phyloP scores from a whole-genome alignment of 2,329 filamentous ascomycete species.

The Dothistroma septosporum region DNA sequence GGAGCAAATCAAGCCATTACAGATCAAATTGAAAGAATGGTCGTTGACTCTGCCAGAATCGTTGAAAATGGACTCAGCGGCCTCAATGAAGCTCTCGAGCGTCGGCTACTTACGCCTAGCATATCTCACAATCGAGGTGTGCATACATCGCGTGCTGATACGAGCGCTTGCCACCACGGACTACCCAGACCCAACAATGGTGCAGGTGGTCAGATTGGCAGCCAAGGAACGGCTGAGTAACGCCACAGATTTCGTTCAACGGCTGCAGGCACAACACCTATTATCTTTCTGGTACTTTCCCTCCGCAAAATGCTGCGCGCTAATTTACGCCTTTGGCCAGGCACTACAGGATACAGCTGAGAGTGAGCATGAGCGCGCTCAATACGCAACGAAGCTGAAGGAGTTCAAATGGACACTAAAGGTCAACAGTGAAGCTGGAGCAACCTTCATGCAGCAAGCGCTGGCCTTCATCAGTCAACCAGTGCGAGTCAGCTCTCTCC shows the following conservation, averaged over 20 bases:
- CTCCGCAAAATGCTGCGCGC: conserved; percentile 41
- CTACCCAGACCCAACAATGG: conserved; percentile 30
- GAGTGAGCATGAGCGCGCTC: conserved; percentile 34
- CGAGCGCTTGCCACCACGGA: conserved; percentile 28
- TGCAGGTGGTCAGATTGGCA: conserved; percentile 41
- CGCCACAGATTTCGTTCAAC: conserved; percentile 45
- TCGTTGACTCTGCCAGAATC: conserved; percentile 24
- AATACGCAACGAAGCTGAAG: conserved; percentile 37
- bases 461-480: conserved; percentile 26
- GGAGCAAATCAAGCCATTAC: conserved; percentile 26
- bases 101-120: conserved; percentile 45
- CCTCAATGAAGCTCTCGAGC: conserved; percentile 30
- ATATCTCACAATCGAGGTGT: conserved; percentile 46
- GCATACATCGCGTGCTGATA: conserved; percentile 43
- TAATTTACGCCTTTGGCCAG: conserved; percentile 43
- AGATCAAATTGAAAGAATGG: conserved; percentile 28
- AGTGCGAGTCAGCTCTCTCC: conserved; percentile 14
- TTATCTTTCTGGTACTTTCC: conserved; percentile 48
- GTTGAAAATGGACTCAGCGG: conserved; percentile 27
- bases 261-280: conserved; percentile 43
- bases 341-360: conserved; percentile 37
- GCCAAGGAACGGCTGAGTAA: conserved; percentile 42
- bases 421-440: conserved; percentile 40
- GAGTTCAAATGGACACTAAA: conserved; percentile 43
- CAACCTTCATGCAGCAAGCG: conserved; percentile 42